These are phyloP conservation scores for Pseudogymnoascus sp. DNA, from an alignment of 2,329 filamentous ascomycete species.

Conservation along the genomic window DNA sequence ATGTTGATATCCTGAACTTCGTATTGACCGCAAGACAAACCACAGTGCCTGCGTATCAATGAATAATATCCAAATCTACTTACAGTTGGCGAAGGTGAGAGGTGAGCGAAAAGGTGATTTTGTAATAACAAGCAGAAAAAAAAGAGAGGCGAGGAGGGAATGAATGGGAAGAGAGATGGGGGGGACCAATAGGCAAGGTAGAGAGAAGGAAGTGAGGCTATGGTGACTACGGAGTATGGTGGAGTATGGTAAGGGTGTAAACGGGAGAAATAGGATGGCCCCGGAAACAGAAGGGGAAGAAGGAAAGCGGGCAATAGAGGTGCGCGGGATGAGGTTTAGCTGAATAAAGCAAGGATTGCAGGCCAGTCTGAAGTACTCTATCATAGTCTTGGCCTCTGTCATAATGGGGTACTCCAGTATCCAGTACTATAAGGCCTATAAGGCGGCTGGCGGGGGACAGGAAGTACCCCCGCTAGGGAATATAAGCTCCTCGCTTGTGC, in stretches of 20 bases:
- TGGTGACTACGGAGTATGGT: neutral
- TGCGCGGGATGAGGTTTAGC: conserved; percentile 2
- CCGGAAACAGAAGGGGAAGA: neutral
- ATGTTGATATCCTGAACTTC: neutral
- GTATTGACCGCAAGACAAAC: neutral
- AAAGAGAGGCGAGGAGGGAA: neutral
- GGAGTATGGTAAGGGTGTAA: neutral
- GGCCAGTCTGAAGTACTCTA: neutral
- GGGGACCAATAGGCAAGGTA: neutral
- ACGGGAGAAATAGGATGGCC: neutral
- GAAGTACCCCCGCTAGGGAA: neutral
- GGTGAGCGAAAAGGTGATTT: neutral
- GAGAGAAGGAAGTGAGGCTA: neutral
- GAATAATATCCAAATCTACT: neutral
- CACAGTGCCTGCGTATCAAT: neutral
- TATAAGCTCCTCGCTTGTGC: conserved; percentile 7
- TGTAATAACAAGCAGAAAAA: no score
- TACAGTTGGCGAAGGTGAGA: neutral
- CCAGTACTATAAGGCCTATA: no score
- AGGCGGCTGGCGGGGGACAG: neutral
- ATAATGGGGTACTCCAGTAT: neutral
- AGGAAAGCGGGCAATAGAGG: neutral
- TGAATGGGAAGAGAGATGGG: neutral
- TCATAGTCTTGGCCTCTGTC: conserved; percentile 1
- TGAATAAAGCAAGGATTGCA: conserved; percentile 1